A percentile compares a stretch with the other conserved stretches of the same genome.
These are phyloP conservation scores for Mycena rebaudengoi DNA, from an alignment of 768 basidiomycete species.

Conservation along the genomic window DNA sequence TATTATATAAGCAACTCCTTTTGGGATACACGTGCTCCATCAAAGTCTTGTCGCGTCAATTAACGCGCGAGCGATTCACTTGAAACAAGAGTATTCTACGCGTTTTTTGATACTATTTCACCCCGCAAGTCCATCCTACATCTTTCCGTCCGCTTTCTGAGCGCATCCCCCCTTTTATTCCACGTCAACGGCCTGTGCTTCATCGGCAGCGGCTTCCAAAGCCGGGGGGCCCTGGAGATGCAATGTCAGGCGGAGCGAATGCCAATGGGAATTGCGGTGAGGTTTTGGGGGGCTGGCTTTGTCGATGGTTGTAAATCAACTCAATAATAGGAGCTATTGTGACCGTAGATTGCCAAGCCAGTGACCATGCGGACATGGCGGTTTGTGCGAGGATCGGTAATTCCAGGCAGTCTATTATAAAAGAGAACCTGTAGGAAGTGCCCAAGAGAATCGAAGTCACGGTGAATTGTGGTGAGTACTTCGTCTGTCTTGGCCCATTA, in stretches of 20 bases:
- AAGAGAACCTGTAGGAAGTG: not conserved
- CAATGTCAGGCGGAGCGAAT: not conserved
- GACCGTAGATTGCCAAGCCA: not conserved
- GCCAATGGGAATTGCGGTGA: not conserved
- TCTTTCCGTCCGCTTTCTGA: no score
- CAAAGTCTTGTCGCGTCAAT: no score
- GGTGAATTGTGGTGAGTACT: not conserved
- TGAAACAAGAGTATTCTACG: no score
- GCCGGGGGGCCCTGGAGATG: not conserved
- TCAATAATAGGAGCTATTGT: constrained; percentile 26
- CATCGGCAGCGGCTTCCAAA: no score
- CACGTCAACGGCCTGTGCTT: no score
- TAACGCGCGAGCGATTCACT: no score
- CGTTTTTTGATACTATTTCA: no score
- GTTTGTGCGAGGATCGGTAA: not conserved
- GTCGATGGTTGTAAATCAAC: constrained; percentile 28
- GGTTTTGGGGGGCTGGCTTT: constrained; percentile 1
- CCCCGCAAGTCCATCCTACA: no score
- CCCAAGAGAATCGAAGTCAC: not conserved
- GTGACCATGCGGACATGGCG: not conserved
- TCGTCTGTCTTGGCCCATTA: not conserved
- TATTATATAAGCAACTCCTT: no score
- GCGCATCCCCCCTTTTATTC: no score
- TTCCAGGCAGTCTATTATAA: not conserved
- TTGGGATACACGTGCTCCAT: no score